Evolutionary conservation across 352 stramenopile genomes (phyloP), one percentile per base, ranked within the genome.

Genomic region (Pythium scleroteichum): DNA sequence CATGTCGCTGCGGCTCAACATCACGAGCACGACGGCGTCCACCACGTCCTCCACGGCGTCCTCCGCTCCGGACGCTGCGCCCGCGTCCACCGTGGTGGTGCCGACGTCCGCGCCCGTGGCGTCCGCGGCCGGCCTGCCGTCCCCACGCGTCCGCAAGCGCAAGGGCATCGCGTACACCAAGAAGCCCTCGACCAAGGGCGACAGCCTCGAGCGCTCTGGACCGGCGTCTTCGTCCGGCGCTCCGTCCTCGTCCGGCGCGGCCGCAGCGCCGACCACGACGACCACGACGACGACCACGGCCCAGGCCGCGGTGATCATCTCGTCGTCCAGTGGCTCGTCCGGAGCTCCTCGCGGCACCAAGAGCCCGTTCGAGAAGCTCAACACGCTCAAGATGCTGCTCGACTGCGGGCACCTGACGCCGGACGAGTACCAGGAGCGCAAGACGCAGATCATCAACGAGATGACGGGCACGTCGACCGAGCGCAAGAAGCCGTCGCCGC

Each of bases 371-470:
- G 84, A 94, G 57, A 94, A 94, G 65, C 76, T 94, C 10, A 92
- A 94, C 56, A 94, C 85, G 38, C 70, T 94, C 29, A 92, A 94
- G 72, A 66, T 92, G 49, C 62, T 94, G 12, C 62, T 92, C 22
- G 85, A 92, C 62, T 87, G 78, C 26, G 85, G 85, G 8, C 85
- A 94, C 56, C 70, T 94, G 16, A 90, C 82, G 1, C 62, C 79
- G 9, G 85, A 89, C 14, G 85, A 94, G 62, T 92, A 94, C 49
- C 78, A 90, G 27, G 84, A 91, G 41, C 79, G 85, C 53, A 94
- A 92, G 61, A 94, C 72, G 1, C 85, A 94, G 64, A 92, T 94
- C 63, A 94, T 94, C 42, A 94, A 94, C 62, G 85, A 92, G 29
- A 90, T 94, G 79, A 94, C 85, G 1, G 85, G 85, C 2, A 94